phyloP scores from a whole-genome alignment of 2,329 filamentous ascomycete species.

The Aspergillus awamori region DNA sequence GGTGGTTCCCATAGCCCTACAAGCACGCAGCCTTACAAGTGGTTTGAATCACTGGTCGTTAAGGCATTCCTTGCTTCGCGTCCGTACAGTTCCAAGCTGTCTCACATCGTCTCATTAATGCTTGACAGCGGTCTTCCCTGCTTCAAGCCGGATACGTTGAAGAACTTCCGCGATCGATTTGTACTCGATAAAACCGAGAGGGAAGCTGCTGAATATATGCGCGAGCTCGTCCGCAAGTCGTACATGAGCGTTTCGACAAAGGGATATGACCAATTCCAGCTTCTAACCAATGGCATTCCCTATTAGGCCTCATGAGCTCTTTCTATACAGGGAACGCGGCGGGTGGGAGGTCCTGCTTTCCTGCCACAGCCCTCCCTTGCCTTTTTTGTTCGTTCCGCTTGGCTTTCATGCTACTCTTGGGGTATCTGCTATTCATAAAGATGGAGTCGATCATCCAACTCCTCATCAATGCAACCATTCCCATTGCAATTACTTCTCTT shows the following conservation, averaged over 20 bases:
- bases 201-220: constrained; percentile 94
- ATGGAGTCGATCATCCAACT: too few relatives aligned
- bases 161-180: constrained; percentile 90
- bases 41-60: constrained; percentile 95
- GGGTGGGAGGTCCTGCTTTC: neutral
- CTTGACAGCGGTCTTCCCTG: constrained; percentile 93
- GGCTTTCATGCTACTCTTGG: too few relatives aligned
- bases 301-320: constrained; percentile 59
- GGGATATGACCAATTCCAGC: constrained; percentile 96
- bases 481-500: too few relatives aligned
- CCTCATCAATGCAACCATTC: too few relatives aligned
- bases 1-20: constrained; percentile 50
- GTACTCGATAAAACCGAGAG: constrained; percentile 88
- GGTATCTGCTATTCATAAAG: too few relatives aligned
- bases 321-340: neutral
- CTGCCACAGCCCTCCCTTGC: neutral
- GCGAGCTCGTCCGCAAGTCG: constrained; percentile 84
- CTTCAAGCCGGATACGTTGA: constrained; percentile 94
- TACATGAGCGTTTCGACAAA: constrained; percentile 89
- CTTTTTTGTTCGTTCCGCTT: too few relatives aligned
- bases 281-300: constrained; percentile 95
- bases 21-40: constrained; percentile 84
- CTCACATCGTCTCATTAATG: constrained; percentile 91
- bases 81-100: constrained; percentile 84
- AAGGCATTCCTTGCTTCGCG: constrained; percentile 91